Percentiles rank a stretch among this genome's conserved stretches.
These are phyloP conservation scores for Barnettozyma vustinii DNA, from an alignment of 805 yeast genomes.

Conservation along the genomic window DNA sequence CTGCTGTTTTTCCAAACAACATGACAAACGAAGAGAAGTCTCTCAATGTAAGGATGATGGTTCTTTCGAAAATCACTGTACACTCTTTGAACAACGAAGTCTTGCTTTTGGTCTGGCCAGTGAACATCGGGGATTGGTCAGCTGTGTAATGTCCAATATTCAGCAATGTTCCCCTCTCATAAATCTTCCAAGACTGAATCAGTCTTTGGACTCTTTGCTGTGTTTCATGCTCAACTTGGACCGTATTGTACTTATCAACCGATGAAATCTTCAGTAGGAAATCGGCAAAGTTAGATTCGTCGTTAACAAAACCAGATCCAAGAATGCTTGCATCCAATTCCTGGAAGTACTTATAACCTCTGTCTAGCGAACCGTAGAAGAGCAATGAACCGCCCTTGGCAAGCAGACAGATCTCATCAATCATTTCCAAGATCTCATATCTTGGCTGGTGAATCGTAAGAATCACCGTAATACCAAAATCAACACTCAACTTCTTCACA, in stretches of 20 bases:
- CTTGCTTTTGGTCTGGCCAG: conserved; percentile 16
- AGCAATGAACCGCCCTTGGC: conserved; percentile 56
- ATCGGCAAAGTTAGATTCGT: conserved; percentile 52
- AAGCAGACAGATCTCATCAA: conserved; percentile 63
- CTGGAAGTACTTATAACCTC: conserved; percentile 47
- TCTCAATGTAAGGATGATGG: conserved; percentile 40
- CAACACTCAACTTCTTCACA: conserved; percentile 48
- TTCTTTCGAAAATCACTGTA: conserved; percentile 41
- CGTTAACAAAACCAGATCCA: conserved; percentile 25
- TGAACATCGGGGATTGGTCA: neutral
- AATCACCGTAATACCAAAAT: conserved; percentile 63
- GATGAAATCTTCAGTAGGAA: conserved; percentile 52
- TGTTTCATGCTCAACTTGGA: conserved; percentile 30
- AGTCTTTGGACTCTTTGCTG: conserved; percentile 24
- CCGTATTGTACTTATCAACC: conserved; percentile 38
- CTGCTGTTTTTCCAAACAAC: conserved; percentile 37
- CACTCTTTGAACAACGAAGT: conserved; percentile 39
- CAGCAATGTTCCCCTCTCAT: conserved; percentile 3
- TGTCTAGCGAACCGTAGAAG: conserved; percentile 40
- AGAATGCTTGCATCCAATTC: conserved; percentile 41
- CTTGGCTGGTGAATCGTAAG: conserved; percentile 84
- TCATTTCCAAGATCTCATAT: conserved; percentile 62
- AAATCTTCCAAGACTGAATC: conserved; percentile 12
- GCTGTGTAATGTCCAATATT: conserved; percentile 11
- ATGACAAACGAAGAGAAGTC: conserved; percentile 46